Evolutionary conservation across 805 yeast genomes (phyloP).

Genomic region (Cyberlindnera euphorbiiphila): DNA sequence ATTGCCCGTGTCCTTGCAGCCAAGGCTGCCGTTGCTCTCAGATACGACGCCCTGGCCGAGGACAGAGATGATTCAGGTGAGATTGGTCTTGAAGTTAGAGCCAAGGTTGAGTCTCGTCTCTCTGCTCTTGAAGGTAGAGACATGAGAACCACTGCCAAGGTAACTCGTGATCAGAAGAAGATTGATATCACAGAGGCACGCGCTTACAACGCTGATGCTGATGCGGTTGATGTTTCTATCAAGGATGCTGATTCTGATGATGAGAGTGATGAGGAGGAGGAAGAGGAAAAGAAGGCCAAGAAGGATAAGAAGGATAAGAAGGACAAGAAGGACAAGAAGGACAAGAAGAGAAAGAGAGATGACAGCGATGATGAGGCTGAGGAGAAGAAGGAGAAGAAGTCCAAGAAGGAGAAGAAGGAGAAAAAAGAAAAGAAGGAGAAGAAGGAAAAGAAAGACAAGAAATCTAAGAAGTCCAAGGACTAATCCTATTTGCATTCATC

Average conservation of each 20-base stretch:
- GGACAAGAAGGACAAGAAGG: constrained; percentile 34
- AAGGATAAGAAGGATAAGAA: constrained; percentile 34
- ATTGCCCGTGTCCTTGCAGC: constrained; percentile 98
- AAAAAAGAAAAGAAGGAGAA: constrained; percentile 20
- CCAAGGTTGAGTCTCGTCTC: constrained; percentile 90
- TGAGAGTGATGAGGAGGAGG: constrained; percentile 36
- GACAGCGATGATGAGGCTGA: constrained; percentile 25
- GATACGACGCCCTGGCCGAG: constrained; percentile 96
- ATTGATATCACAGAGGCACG: constrained; percentile 79
- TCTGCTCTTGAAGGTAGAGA: constrained; percentile 97
- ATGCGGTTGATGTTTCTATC: constrained; percentile 37
- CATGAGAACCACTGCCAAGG: constrained; percentile 81
- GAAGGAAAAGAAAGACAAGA: constrained; percentile 21
- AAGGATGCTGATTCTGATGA: constrained; percentile 35
- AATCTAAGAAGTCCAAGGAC: constrained; percentile 20
- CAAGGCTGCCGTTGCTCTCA: constrained; percentile 93
- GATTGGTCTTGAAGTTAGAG: constrained; percentile 85
- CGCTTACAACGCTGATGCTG: constrained; percentile 95
- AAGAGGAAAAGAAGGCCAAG: constrained; percentile 34
- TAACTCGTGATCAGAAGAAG: constrained; percentile 79
- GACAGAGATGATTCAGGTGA: constrained; percentile 96
- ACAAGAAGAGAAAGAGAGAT: constrained; percentile 30
- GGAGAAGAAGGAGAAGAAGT: constrained; percentile 31
- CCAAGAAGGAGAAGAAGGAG: constrained; percentile 21
- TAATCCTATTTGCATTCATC: constrained; percentile 3